Evolutionary conservation across 176 grass and related monocot species (phyloP).

Genomic region (Pontederia paniculata): DNA sequence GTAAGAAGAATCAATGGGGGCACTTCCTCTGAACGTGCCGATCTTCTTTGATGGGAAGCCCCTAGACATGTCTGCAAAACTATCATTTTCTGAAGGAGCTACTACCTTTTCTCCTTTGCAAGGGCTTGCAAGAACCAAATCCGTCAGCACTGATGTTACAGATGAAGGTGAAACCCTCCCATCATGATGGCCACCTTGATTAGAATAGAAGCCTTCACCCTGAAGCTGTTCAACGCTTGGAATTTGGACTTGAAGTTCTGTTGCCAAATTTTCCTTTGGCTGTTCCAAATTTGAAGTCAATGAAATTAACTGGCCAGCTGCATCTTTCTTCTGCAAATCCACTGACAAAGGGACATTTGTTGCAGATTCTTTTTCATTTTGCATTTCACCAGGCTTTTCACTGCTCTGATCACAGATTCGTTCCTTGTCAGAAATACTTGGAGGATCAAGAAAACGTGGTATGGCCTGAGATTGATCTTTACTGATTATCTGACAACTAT

Average conservation of each 20-base stretch:
- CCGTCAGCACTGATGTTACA: slow-evolving; percentile 44
- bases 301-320: slow-evolving; percentile 39
- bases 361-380: slow-evolving; percentile 4
- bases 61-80: slow-evolving; percentile 13
- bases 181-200: slow-evolving; percentile 21
- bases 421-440: slow-evolving; percentile 17
- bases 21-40: slow-evolving; percentile 32
- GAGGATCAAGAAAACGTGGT: slow-evolving; percentile 25
- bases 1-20: slow-evolving; percentile 19
- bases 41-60: slow-evolving; percentile 27
- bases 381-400: slow-evolving; percentile 16
- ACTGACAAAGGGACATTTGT: slow-evolving; percentile 22
- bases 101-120: slow-evolving; percentile 28
- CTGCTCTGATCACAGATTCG: slow-evolving; percentile 21
- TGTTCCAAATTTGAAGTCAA: slow-evolving; percentile 34
- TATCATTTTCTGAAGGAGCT: slow-evolving; percentile 13
- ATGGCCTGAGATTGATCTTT: slow-evolving; percentile 29
- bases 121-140: slow-evolving; percentile 74
- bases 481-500: slow-evolving; percentile 29
- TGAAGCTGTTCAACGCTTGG: slow-evolving; percentile 46
- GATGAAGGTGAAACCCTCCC: slow-evolving; percentile 31
- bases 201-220: slow-evolving; percentile 18
- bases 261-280: slow-evolving; percentile 40
- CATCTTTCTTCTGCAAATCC: slow-evolving; percentile 12
- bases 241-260: slow-evolving; percentile 32